These are phyloP conservation scores for Harringtonia aguacate DNA, from an alignment of 2,329 filamentous ascomycete genomes.

Conservation along the genomic window DNA sequence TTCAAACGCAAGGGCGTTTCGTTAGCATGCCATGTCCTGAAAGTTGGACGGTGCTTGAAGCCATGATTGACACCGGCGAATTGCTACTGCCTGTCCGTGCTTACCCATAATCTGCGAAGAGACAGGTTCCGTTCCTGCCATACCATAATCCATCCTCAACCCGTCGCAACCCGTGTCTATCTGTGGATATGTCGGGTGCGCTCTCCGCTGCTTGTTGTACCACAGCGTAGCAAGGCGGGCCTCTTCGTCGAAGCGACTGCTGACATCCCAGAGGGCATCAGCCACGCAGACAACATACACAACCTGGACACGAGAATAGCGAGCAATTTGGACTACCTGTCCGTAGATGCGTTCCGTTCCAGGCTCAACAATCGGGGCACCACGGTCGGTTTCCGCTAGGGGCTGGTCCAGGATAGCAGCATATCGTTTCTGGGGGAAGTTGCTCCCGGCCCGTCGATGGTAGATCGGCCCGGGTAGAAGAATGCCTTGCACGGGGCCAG, in stretches of 20 bases:
- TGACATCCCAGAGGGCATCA: neutral
- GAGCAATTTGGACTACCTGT: conserved; percentile 1
- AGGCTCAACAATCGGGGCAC: neutral
- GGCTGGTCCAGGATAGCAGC: conserved; percentile 1
- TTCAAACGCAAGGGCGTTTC: neutral
- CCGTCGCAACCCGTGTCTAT: neutral
- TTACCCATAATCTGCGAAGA: neutral
- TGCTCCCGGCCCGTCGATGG: neutral
- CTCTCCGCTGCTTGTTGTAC: neutral
- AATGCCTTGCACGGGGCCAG: neutral
- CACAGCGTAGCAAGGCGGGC: conserved; percentile 1
- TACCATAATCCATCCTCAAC: neutral
- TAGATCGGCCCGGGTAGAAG: neutral
- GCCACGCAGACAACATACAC: conserved; percentile 1
- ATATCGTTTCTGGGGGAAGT: conserved; percentile 3
- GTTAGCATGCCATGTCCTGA: neutral
- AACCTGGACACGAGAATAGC: conserved; percentile 4
- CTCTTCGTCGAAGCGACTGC: conserved; percentile 4
- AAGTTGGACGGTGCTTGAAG: too few species aligned
- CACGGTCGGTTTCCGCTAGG: neutral
- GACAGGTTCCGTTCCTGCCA: neutral
- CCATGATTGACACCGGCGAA: too few species aligned
- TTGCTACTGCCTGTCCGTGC: too few species aligned
- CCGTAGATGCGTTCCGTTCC: neutral
- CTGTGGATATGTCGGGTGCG: neutral